Evolutionary conservation across 768 basidiomycete genomes (phyloP).

Genomic region (Russula vinacea): DNA sequence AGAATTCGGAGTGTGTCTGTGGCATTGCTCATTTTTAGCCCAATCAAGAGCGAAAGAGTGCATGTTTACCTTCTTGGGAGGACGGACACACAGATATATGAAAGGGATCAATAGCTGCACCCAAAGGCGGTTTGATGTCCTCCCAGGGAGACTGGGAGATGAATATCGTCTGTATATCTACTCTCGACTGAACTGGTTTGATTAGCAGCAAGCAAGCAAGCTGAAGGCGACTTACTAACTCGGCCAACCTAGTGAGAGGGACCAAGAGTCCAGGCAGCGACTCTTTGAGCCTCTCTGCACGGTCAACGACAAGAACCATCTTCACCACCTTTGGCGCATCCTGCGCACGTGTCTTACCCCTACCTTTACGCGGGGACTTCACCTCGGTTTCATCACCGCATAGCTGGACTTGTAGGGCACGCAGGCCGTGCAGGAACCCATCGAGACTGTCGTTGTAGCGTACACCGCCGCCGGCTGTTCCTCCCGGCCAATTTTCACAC

Average conservation of each 20-base stretch:
- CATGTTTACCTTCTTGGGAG: conserved; percentile 54
- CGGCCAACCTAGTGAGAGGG: conserved; percentile 66
- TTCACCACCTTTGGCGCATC: conserved; percentile 39
- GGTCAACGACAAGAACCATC: conserved; percentile 62
- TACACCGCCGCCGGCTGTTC: conserved; percentile 38
- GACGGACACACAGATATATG: conserved; percentile 54
- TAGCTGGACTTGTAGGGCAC: conserved; percentile 37
- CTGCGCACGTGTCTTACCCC: conserved; percentile 34
- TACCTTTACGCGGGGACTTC: conserved; percentile 16
- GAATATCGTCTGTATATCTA: conserved; percentile 59
- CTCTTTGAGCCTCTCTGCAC: conserved; percentile 64
- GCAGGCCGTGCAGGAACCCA: conserved; percentile 65
- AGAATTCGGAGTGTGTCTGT: conserved; percentile 41
- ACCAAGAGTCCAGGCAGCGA: conserved; percentile 62
- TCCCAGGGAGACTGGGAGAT: conserved; percentile 68
- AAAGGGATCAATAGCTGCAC: conserved; percentile 71
- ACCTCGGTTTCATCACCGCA: background rate
- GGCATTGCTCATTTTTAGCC: background rate
- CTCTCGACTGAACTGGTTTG: conserved; percentile 44
- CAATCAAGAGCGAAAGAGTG: background rate
- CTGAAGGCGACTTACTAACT: conserved; percentile 52
- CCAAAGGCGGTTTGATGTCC: conserved; percentile 64
- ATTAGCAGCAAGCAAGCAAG: conserved; percentile 1
- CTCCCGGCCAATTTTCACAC: conserved; percentile 53
- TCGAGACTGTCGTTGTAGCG: conserved; percentile 66